Evolutionary conservation across 345 rosid genomes (phyloP), one percentile per base, ranked within the genome.

Genomic region (Citrus sinensis): DNA sequence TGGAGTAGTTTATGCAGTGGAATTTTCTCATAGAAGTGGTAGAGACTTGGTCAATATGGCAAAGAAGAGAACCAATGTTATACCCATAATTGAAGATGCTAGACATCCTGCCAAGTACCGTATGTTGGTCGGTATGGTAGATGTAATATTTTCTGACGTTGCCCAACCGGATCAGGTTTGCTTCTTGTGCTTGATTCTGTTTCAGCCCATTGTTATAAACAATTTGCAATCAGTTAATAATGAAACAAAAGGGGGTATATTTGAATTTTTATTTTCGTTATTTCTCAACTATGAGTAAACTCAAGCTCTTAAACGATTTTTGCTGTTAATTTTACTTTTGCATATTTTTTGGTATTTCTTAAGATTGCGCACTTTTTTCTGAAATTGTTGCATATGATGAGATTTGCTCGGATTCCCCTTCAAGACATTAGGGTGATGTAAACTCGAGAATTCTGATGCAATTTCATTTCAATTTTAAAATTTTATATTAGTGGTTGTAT

Each of bases 151-250:
- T 85, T 93, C 99, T 42, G 99, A 97, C 87, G 99, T 97, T 89
- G 98, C 99, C 55, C 99, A 97, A 80, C 99, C 99, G 0, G 99
- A 97, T 87, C 98, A 97, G 98, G 99, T 97, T 78, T 87, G 86
- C 76, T 30, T 42, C 56, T 77, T 24, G 20, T 35, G 17, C n/a
- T 6, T 66, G 62, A 60, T 1, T 75, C 20, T 30, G 6, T 51
- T 60, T 69, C 2, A 4, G 30, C 11, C 30, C 16, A n/a, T 54
- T 2, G 7, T 29, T 25, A 29, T 60, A 7, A 20, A 55, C 46
- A 70, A 10, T 34, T 34, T 55, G 4, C 17, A 16, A 39, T 27
- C 9, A 4, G 19, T 32, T 5, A 0, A 34, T 62, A 25, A 19
- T 32, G 7, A 22, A 37, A 27, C 46, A 19, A 16, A 16, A 9